These are phyloP conservation scores for Heracleum sosnowskyi DNA, from an alignment of 129 eudicot genomes.

Conservation along the genomic window DNA sequence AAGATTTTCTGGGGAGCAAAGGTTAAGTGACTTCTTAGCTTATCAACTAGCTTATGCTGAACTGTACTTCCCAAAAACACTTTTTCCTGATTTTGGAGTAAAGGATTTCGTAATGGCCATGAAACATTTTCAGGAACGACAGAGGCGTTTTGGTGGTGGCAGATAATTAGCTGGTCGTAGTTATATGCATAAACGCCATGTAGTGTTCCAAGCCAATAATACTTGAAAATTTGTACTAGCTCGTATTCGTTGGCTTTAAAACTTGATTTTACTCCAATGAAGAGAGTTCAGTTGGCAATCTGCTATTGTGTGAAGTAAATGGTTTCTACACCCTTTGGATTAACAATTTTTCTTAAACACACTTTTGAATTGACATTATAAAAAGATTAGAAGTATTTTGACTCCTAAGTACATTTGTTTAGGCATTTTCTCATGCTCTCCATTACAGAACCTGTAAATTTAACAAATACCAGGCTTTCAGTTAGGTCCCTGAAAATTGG, in stretches of 20 bases:
- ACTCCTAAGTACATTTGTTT: too few species aligned
- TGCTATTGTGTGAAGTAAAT: neutral
- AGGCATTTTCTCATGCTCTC: neutral
- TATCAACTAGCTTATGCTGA: neutral
- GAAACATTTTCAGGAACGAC: neutral
- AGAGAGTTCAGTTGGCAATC: too few species aligned
- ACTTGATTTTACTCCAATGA: neutral
- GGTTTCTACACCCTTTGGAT: too few species aligned
- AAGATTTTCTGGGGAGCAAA: neutral
- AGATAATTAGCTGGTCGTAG: neutral
- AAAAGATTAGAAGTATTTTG: too few species aligned
- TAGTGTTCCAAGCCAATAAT: neutral
- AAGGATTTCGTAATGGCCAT: neutral
- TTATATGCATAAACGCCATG: neutral
- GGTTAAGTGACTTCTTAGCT: neutral
- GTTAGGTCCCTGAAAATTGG: too few species aligned
- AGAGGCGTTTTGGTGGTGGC: neutral
- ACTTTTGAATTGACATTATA: too few species aligned
- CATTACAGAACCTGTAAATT: too few species aligned
- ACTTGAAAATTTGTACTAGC: neutral
- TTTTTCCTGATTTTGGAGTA: conserved; percentile 1
- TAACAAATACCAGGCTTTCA: too few species aligned
- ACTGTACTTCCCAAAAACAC: neutral
- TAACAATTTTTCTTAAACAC: too few species aligned
- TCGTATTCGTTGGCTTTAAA: neutral